phyloP scores from a whole-genome alignment of 148 eudicot genomes.

The Rhododendron ferrugineum region DNA sequence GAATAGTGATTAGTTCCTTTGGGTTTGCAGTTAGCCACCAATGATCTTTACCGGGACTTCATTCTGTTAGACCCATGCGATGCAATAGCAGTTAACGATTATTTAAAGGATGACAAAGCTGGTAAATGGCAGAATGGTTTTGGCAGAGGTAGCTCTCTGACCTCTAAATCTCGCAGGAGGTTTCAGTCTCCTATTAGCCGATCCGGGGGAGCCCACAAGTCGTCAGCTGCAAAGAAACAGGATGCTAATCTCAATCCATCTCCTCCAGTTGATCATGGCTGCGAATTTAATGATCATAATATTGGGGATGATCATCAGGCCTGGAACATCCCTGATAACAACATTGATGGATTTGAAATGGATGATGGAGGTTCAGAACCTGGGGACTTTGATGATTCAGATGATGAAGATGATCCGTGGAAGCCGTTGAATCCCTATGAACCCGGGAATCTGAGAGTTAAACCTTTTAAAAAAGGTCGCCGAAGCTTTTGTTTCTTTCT shows the following conservation, averaged over 20 bases:
- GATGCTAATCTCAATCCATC: constrained; percentile 26
- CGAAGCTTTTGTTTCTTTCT: constrained; percentile 3
- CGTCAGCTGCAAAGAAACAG: constrained; percentile 42
- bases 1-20: constrained; percentile 7
- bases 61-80: constrained; percentile 79
- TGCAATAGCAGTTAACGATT: constrained; percentile 27
- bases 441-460: constrained; percentile 74
- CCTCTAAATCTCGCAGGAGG: constrained; percentile 63
- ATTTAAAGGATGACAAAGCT: constrained; percentile 43
- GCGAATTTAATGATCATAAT: constrained; percentile 23
- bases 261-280: constrained; percentile 28
- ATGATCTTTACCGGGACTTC: constrained; percentile 65
- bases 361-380: constrained; percentile 47
- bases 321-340: constrained; percentile 24
- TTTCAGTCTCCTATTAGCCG: constrained; percentile 53
- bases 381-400: constrained; percentile 44
- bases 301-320: constrained; percentile 36
- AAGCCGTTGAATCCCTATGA: constrained; percentile 88
- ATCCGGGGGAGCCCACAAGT: constrained; percentile 58
- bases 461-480: constrained; percentile 77
- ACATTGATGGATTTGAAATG: constrained; percentile 40
- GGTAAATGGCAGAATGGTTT: constrained; percentile 38
- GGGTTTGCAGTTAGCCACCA: constrained; percentile 64
- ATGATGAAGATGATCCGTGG: constrained; percentile 86
- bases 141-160: constrained; percentile 39